Base-by-base conservation (phyloP, 2,329 filamentous ascomycete species). In the Claviceps monticola region DNA sequence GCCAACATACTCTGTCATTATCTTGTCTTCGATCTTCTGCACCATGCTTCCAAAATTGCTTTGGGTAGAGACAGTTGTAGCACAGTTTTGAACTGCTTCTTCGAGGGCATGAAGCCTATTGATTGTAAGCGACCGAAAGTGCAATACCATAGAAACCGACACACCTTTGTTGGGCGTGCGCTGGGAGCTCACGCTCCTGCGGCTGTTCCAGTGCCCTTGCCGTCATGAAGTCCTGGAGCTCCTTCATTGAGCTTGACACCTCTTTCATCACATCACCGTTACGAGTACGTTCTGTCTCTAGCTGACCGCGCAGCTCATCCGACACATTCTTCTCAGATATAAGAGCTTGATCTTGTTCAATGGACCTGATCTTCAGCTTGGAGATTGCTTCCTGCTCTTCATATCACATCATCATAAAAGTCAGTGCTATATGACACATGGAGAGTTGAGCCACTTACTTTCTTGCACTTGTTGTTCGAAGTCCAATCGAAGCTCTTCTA, bases 401-500 rank as follows among this genome's bases (percentile, higher is more conserved):
- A 29, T 13, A 17, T 19, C 23, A 17, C 16, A 29, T 37, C 7
- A 19, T 48, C 17, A 48, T 19, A 23, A 42, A 34, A n/a, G 21
- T n/a, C 8, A 8, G 21, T 17, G 26, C 16, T 26, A 26, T 11
- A 19, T 26, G 13, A 13, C 39, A 17, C 2, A n/a, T 36, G n/a
- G 37, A 41, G 8, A 37, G 9, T 11, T 14, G 13, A 17, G 2
- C 21, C 8, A 46, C 58, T 45, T 54, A 66, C 65, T 64, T 19
- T 59, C 51, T 13, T 53, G 49, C 1, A 51, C 46, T 26, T 64
- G 58, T 46, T 53, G 46, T 34, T 62, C 56, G 16, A 56, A 51
- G 38, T 62, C 50, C 7, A 36, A 21, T 13, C 58, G 62, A 48
- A 63, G 55, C 21, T 62, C 57, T 3, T 64, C 56, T n/a, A 68